phyloP scores from a whole-genome alignment of 768 basidiomycete genomes.

The Daedalea quercina region DNA sequence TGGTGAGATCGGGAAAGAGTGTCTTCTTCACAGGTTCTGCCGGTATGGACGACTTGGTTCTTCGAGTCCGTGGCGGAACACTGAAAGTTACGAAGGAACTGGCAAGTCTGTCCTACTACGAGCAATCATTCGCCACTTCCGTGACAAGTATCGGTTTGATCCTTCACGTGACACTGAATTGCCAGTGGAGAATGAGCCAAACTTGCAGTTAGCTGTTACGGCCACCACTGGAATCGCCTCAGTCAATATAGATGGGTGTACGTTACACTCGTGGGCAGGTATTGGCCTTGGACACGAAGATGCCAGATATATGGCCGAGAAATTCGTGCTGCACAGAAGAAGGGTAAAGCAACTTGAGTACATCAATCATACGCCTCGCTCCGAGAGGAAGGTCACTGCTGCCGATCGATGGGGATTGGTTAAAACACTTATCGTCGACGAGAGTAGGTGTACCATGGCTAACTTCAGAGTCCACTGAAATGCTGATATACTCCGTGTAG shows the following conservation, averaged over 20 bases:
- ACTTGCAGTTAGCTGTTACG: constrained; percentile 50
- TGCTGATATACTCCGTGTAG: constrained; percentile 33
- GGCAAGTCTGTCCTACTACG: constrained; percentile 80
- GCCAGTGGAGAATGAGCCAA: neutral
- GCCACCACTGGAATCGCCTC: constrained; percentile 79
- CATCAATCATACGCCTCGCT: too few relatives aligned
- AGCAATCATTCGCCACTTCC: constrained; percentile 55
- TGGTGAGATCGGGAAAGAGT: constrained; percentile 52
- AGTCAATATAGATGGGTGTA: constrained; percentile 76
- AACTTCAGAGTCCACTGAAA: neutral
- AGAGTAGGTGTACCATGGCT: constrained; percentile 50
- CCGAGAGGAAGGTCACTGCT: constrained; percentile 17
- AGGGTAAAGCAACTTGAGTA: too few relatives aligned
- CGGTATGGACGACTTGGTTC: constrained; percentile 30
- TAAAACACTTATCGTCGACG: constrained; percentile 73
- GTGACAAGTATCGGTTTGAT: constrained; percentile 6
- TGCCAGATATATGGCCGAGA: constrained; percentile 45
- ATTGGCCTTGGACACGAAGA: constrained; percentile 66
- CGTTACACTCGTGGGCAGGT: constrained; percentile 79
- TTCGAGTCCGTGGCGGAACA: neutral
- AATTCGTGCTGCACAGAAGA: constrained; percentile 36
- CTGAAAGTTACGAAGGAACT: constrained; percentile 39
- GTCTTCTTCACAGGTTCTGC: constrained; percentile 91
- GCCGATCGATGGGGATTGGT: constrained; percentile 57
- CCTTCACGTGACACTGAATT: too few relatives aligned